phyloP scores from a whole-genome alignment of 108 stramenopile species.

The Nannochloropsis granulata region DNA sequence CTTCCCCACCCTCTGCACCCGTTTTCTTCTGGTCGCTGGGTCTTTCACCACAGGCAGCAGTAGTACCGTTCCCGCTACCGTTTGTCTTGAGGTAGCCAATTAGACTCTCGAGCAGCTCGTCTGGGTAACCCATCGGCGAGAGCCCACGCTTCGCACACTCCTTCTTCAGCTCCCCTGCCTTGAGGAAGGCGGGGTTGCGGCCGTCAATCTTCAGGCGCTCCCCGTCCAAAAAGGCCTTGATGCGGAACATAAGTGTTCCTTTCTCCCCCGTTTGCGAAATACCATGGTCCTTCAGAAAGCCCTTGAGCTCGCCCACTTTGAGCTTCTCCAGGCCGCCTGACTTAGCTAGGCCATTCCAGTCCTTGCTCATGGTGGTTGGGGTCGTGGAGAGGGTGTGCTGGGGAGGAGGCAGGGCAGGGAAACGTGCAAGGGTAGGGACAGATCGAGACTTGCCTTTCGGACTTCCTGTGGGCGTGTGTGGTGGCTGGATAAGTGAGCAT shows the following conservation, averaged over 20 bases:
- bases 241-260: slow-evolving; percentile 2
- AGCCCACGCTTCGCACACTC: background rate
- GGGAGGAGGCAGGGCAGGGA: too few relatives aligned
- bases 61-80: background rate
- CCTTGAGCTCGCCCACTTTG: background rate
- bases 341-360: background rate
- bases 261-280: slow-evolving; percentile 7
- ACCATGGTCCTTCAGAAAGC: background rate
- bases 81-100: background rate
- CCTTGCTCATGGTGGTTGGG: background rate
- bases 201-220: background rate
- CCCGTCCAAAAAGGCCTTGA: background rate
- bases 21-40: background rate
- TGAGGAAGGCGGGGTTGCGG: background rate
- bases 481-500: too few relatives aligned
- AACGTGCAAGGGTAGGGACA: too few relatives aligned
- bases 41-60: background rate
- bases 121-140: background rate
- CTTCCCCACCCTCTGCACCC: background rate
- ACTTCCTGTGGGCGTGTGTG: too few relatives aligned
- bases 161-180: background rate
- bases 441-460: too few relatives aligned
- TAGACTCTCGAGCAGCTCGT: slow-evolving; percentile 1
- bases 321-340: background rate
- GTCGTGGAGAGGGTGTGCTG: too few relatives aligned